phyloP scores from a whole-genome alignment of 495 filamentous ascomycete genomes.

The Daldinia caldariorum region DNA sequence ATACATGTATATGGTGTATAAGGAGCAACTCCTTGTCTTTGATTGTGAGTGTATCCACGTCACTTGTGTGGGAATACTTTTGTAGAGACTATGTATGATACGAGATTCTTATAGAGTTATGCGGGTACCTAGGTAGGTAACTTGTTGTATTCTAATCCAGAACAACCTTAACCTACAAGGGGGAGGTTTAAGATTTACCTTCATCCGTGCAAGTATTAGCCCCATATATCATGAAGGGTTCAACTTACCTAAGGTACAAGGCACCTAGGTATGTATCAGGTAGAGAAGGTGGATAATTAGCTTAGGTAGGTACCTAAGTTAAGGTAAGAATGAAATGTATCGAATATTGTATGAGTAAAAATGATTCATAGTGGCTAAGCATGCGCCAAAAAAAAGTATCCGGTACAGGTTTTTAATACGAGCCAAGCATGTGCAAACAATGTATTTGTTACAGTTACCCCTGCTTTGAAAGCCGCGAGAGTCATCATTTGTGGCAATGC shows the following conservation, averaged over 20 bases:
- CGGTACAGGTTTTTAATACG: background rate
- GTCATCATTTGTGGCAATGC: constrained; percentile 39
- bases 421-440: too few species aligned
- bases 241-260: too few species aligned
- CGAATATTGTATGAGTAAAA: too few species aligned
- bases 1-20: background rate
- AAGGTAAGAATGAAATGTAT: too few species aligned
- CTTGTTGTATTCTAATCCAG: background rate
- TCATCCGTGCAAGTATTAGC: too few species aligned
- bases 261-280: too few species aligned
- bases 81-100: background rate
- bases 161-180: too few species aligned
- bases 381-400: background rate
- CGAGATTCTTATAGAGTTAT: background rate
- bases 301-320: too few species aligned
- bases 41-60: background rate
- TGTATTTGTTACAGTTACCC: constrained; percentile 1
- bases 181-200: too few species aligned
- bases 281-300: too few species aligned
- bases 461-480: background rate
- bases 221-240: too few species aligned
- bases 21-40: background rate
- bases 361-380: constrained; percentile 42
- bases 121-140: too few species aligned
- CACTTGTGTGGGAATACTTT: background rate